Evolutionary conservation across 1,139 yeast species (phyloP).

Genomic region (Yarrowia galli): DNA sequence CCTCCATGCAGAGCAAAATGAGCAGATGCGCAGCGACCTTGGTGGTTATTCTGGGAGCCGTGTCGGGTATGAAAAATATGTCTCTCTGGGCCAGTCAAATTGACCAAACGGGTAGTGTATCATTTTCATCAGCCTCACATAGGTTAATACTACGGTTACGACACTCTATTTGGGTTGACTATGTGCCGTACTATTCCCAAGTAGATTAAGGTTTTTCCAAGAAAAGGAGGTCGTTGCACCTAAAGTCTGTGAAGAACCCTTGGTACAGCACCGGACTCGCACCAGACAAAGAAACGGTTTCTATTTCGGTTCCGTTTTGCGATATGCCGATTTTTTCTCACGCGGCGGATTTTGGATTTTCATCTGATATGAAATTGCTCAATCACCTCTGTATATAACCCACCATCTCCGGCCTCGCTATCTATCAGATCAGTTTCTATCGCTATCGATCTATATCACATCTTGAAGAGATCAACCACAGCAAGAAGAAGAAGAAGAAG

Average conservation of each 20-base stretch:
- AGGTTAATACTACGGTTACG: background rate
- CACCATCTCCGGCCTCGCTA: background rate
- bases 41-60: background rate
- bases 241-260: background rate
- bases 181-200: background rate
- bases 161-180: background rate
- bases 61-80: background rate
- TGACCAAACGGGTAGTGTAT: too few relatives aligned
- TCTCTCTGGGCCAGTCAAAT: background rate
- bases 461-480: background rate
- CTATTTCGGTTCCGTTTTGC: background rate
- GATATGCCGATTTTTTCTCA: background rate
- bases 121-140: background rate
- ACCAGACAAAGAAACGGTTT: background rate
- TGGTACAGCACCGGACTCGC: too few relatives aligned
- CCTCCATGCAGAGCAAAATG: constrained; percentile 14
- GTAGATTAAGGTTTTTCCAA: background rate
- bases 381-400: constrained; percentile 2
- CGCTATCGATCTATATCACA: background rate
- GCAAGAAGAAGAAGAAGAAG: background rate
- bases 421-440: constrained; percentile 10
- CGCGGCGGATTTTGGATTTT: background rate
- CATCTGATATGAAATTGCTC: constrained; percentile 28
- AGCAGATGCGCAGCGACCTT: background rate
- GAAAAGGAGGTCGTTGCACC: background rate